Base-by-base conservation (phyloP, 2,329 filamentous ascomycete genomes). In the Pleoardoris graminearum region DNA sequence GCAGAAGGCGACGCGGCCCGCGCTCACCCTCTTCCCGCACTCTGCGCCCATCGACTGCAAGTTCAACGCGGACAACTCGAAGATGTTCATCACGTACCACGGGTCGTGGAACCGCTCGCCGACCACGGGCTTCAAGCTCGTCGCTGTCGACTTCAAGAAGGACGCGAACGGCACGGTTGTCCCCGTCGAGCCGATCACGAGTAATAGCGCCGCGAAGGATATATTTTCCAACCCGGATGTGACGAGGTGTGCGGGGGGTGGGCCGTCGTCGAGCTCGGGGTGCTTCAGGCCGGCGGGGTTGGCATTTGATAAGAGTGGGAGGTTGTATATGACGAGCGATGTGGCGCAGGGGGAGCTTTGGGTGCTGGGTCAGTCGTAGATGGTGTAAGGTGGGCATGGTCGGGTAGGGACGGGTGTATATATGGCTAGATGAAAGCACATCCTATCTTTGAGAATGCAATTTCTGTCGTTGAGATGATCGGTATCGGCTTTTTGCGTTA, bases 31-130 rank as follows among this genome's bases (percentile, higher is more conserved):
- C 63, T 76, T 81, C 51, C 82, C 88, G 0, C 88, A 91, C 69
- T 86, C 81, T 56, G 87, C 88, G 0, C 88, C 88, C 0, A 77
- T 91, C 2, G 86, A 89, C 59, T 82, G 89, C 66, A 83, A 84
- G 54, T 91, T 91, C 74, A 77, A 82, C 58, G 62, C 76, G 32
- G 82, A 80, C 33, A 80, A 77, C 17, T 77, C 76, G 1, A 74
- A 76, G 10, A 86, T 85, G 3, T 90, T 82, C 68, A 75, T 91
- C 23, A 79, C 83, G 0, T 90, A 89, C 73, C 87, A 90, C 68
- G 88, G 88, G 8, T 85, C 81, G 67, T 90, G 87, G 85, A 74
- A 82, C 61, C 70, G 79, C n/a, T 61, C 67, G 8, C 63, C 71
- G 2, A 79, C 79, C 12, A 74, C 75, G 1, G 80, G 80, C 2